Percentiles rank a stretch among this genome's conserved stretches.
Evolutionary conservation across 1,284 basidiomycete genomes (phyloP).

Genomic region (Trametes hirsuta): DNA sequence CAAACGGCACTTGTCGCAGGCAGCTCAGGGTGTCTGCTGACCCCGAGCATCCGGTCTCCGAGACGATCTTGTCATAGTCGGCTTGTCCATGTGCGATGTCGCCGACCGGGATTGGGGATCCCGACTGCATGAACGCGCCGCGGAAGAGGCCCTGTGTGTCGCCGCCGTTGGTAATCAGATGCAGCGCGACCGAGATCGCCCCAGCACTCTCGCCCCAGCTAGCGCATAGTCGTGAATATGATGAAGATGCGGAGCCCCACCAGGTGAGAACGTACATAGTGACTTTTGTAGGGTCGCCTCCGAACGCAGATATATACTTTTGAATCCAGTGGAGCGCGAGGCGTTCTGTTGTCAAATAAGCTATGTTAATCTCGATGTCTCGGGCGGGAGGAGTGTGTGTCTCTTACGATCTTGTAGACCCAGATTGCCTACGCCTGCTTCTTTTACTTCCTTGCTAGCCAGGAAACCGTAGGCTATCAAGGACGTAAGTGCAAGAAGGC

Average conservation of each 20-base stretch:
- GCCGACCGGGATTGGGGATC: conserved; percentile 36
- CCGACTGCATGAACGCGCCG: conserved; percentile 40
- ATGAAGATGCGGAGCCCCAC: background rate
- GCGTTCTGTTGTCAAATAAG: conserved; percentile 3
- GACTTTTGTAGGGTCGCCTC: conserved; percentile 13
- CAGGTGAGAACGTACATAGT: conserved; percentile 22
- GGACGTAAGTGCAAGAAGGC: background rate
- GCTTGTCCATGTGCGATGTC: conserved; percentile 35
- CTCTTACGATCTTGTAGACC: conserved; percentile 56
- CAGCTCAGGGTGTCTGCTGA: conserved; percentile 43
- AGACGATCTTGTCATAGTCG: conserved; percentile 38
- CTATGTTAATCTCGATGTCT: conserved; percentile 2
- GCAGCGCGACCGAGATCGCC: conserved; percentile 36
- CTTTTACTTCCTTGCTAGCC: conserved; percentile 48
- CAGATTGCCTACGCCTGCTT: conserved; percentile 55
- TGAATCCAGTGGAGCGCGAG: conserved; percentile 7
- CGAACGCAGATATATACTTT: conserved; percentile 6
- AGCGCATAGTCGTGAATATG: background rate
- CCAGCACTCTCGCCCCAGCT: conserved; percentile 48
- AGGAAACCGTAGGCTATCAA: conserved; percentile 19
- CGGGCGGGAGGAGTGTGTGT: conserved; percentile 12
- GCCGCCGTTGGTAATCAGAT: conserved; percentile 37
- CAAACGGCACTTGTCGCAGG: conserved; percentile 39
- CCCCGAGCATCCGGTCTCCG: conserved; percentile 33
- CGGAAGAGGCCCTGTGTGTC: conserved; percentile 38